Evolutionary conservation across 345 rosid species (phyloP), one percentile per base, ranked within the genome.

Genomic region (Hibiscus mutabilis): DNA sequence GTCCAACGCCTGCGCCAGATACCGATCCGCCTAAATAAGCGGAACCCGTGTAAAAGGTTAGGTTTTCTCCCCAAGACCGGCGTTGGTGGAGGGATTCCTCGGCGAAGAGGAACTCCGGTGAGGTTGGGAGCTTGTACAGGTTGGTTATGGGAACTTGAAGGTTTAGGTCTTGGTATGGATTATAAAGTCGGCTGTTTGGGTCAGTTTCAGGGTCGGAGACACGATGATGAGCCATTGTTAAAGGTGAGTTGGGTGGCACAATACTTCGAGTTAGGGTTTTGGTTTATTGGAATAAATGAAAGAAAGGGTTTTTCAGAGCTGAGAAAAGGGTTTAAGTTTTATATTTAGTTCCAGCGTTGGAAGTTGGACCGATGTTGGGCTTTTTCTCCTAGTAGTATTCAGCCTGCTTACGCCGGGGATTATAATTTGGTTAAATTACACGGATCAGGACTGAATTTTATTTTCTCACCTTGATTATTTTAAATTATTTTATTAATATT

Each of bases 31-130:
- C 84, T 31, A 91, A 85, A 77, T 94, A 94, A 61, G 91, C 86
- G 6, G 87, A 71, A 16, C 98, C 99, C 53, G 99, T 90, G 80
- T 95, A 95, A 72, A 91, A 95, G 57, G 97, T 90, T 74, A 95
- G 88, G 66, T 91, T 95, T 81, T 91, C 99, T 12, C 97, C 97
- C 98, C 98, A 94, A 60, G 97, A 86, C 53, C 98, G 96, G 77
- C 97, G 97, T 59, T 90, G 96, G 80, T 77, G 86, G 68, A 83
- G 15, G 42, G 97, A 82, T 73, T 95, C 97, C 74, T 95, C 97
- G 11, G 88, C 27, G 82, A 95, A 95, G 79, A 95, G 97, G 80
- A 81, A 91, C 79, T 95, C 99, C 6, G 99, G 99, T 2, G 97
- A 85, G 55, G 91, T 89, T 12, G 93, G 93, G 57, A 95, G 92